Base-by-base conservation (phyloP, 345 rosid species). In the Erodium maritimum region DNA sequence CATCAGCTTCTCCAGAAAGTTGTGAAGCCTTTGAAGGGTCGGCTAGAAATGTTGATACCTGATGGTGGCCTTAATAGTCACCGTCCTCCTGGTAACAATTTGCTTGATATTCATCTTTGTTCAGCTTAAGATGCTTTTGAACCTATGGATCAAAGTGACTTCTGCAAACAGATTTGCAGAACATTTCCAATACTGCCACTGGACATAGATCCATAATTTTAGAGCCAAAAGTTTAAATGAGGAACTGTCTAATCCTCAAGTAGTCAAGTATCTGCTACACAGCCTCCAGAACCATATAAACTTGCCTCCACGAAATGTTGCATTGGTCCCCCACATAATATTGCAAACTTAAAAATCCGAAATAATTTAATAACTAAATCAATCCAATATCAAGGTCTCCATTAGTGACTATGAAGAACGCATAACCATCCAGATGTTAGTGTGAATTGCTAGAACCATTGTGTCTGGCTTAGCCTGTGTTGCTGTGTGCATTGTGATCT, bases 31-130 rank as follows among this genome's bases (percentile, higher is more conserved):
- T 62, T 81, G 73, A 86, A 88, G 75, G 90, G 93, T 34, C 83
- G 80, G 60, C 83, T 91, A 59, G 96, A 91, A 82, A 80, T 82
- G 59, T 70, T 91, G 61, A 73, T 88, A 63, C 98, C 96, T 60
- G 77, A 80, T 72, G 82, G 80, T 59, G 88, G 95, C 62, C 84
- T 86, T 59, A 88, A 80, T 73, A 66, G 67, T 54, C 88, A 66
- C 55, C 77, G 73, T 22, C 68, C 75, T 61, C 76, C 77, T 56
- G 96, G 98, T 85, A 67, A 50, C 33, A 21, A 19, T 33, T 21
- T 29, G 45, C 21, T 17, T 17, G 46, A 52, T 23, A 7, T 8
- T 17, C 23, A 34, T 23, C 14, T 8, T 29, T 34, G 60, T 20
- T 34, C 23, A 19, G 17, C 10, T 29, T 29, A 29, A 29, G 8